Evolutionary conservation across 495 filamentous ascomycete genomes (phyloP).

Genomic region (Neurospora africana): DNA sequence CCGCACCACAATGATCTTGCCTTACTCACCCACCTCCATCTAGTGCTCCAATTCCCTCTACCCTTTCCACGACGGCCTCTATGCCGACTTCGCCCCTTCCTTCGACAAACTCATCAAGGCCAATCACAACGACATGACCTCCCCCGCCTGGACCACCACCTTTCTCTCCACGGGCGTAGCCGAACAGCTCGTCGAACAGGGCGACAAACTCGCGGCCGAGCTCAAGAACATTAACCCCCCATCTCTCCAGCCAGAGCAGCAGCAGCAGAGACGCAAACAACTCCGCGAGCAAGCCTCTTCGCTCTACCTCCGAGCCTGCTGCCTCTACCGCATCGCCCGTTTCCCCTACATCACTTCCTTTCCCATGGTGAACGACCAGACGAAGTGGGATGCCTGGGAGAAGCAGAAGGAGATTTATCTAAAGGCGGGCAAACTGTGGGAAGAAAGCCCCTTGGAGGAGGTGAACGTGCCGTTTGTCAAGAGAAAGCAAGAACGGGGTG

Average conservation of each 20-base stretch:
- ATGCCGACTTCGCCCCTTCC: conserved; percentile 64
- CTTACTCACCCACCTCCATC: not conserved
- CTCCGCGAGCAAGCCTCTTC: conserved; percentile 39
- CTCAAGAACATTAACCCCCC: conserved; percentile 18
- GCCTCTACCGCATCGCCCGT: conserved; percentile 62
- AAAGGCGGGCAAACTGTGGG: conserved; percentile 48
- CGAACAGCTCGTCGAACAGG: conserved; percentile 39
- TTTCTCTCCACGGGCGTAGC: conserved; percentile 46
- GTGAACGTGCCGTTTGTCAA: no score
- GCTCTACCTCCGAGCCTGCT: conserved; percentile 60
- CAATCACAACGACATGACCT: conserved; percentile 52
- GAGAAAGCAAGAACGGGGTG: no score
- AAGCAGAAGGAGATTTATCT: conserved; percentile 55
- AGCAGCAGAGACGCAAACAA: not conserved
- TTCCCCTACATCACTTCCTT: conserved; percentile 57
- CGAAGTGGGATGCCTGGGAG: conserved; percentile 55
- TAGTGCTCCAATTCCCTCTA: conserved; percentile 57
- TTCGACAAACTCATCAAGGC: conserved; percentile 53
- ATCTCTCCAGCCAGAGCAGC: not conserved
- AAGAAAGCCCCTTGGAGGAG: conserved; percentile 41
- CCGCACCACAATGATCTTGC: not conserved
- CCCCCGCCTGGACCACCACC: conserved; percentile 50
- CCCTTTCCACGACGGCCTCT: conserved; percentile 64
- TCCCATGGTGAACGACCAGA: conserved; percentile 25
- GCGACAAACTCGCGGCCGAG: conserved; percentile 32